Conservation (phyloP, 192 early-diverging fungal genomes). For the Geosiphon pyriformis region DNA sequence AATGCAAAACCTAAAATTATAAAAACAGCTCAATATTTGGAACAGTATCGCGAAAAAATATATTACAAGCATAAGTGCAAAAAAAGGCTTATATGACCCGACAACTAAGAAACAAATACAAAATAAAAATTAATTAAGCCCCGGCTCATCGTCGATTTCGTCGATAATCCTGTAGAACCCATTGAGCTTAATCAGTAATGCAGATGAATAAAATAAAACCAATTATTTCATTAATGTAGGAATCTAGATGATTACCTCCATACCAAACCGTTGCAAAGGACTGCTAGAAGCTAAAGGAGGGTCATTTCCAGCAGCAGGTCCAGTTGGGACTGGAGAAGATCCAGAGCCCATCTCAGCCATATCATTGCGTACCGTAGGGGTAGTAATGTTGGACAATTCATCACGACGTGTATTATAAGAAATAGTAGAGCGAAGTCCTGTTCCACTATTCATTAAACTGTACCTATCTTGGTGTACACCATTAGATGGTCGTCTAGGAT, state of each 20-base stretch:
- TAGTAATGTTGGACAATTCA: not conserved
- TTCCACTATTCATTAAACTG: not conserved
- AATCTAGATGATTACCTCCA: too few relatives aligned
- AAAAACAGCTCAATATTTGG: too few relatives aligned
- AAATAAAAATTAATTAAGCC: too few relatives aligned
- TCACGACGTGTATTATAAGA: not conserved
- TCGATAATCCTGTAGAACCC: not conserved
- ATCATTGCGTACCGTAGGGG: not conserved
- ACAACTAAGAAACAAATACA: too few relatives aligned
- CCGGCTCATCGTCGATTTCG: not conserved
- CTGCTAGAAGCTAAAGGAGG: not conserved
- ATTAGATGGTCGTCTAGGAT: not conserved
- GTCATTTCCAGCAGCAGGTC: constrained; percentile 8
- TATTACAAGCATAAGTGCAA: too few relatives aligned
- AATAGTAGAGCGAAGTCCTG: not conserved
- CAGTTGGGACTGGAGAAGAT: constrained; percentile 13
- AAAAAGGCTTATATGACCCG: too few relatives aligned
- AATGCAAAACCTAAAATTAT: too few relatives aligned
- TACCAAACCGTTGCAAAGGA: not conserved
- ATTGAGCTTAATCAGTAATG: not conserved
- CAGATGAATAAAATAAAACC: not conserved
- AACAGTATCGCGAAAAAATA: too few relatives aligned
- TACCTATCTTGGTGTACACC: constrained; percentile 18
- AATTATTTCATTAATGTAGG: too few relatives aligned
- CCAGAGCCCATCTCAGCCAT: not conserved